These are phyloP conservation scores for Extremus antarcticus DNA, from an alignment of 495 filamentous ascomycete genomes.

Conservation along the genomic window DNA sequence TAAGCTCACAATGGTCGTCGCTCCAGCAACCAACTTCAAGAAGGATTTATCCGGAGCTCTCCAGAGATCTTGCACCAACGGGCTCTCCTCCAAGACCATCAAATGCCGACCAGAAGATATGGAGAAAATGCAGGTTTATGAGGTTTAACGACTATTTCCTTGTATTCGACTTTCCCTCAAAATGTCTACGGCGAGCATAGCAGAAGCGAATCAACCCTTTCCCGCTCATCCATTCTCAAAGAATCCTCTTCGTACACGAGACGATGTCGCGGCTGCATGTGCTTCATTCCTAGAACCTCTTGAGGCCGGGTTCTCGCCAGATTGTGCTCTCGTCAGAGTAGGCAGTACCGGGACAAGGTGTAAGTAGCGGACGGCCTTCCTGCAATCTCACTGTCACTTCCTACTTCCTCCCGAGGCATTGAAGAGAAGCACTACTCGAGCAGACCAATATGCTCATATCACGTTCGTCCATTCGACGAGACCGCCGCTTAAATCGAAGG, in stretches of 20 bases:
- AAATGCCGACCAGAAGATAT: not conserved
- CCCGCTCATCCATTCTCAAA: constrained; percentile 27
- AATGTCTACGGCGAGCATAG: constrained; percentile 11
- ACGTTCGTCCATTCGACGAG: constrained; percentile 43
- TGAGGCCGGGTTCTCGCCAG: constrained; percentile 23
- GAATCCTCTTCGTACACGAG: constrained; percentile 26
- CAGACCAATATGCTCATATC: too few species aligned
- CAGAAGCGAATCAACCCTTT: constrained; percentile 16
- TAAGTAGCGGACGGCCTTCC: constrained; percentile 6
- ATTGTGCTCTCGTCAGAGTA: constrained; percentile 24
- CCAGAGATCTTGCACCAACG: not conserved
- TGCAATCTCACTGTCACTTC: too few species aligned
- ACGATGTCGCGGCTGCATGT: constrained; percentile 28
- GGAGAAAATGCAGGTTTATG: not conserved
- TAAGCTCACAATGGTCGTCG: not conserved
- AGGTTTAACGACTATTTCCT: not conserved
- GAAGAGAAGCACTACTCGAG: too few species aligned
- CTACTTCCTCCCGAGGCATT: too few species aligned
- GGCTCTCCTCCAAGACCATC: too few species aligned
- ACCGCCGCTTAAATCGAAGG: constrained; percentile 69
- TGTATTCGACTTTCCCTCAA: not conserved
- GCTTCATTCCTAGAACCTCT: constrained; percentile 30
- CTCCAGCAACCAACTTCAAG: too few species aligned
- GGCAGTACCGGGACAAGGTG: constrained; percentile 27
- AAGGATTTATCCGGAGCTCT: not conserved